Percentiles rank a stretch among this genome's conserved stretches.
phyloP scores from a whole-genome alignment of 2,329 filamentous ascomycete genomes.

The Neurospora sp. region DNA sequence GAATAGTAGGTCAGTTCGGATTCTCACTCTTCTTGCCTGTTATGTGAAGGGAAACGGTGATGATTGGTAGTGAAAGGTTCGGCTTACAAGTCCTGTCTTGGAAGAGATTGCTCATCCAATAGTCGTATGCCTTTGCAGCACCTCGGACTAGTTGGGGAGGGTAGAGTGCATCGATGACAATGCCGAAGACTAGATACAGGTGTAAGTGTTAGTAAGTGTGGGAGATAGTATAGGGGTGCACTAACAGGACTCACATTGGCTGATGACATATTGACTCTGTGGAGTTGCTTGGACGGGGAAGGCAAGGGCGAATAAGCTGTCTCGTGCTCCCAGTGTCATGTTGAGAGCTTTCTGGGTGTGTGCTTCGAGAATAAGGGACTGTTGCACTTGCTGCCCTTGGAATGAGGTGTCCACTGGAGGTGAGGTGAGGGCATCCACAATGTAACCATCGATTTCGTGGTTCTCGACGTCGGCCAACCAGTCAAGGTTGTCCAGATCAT shows the following conservation, averaged over 20 bases:
- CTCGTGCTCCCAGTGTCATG: not conserved
- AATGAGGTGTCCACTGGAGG: not conserved
- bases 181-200: not conserved
- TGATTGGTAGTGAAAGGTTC: not conserved
- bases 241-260: not conserved
- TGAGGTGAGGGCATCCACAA: not conserved
- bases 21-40: not conserved
- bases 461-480: not conserved
- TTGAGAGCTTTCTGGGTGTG: not conserved
- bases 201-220: not conserved
- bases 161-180: not conserved
- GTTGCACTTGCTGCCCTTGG: not conserved
- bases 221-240: not conserved
- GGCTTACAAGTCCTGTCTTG: not conserved
- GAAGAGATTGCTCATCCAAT: not conserved
- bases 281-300: not conserved
- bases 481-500: not conserved
- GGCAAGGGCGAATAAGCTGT: not conserved
- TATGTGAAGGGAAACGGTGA: not conserved
- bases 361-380: not conserved
- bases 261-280: constrained; percentile 3
- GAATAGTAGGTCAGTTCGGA: not conserved
- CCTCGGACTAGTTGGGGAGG: not conserved
- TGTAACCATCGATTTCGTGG: not conserved
- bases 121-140: not conserved